These are phyloP conservation scores for Dispira parvispora DNA, from an alignment of 192 early-diverging fungal species.

Conservation along the genomic window DNA sequence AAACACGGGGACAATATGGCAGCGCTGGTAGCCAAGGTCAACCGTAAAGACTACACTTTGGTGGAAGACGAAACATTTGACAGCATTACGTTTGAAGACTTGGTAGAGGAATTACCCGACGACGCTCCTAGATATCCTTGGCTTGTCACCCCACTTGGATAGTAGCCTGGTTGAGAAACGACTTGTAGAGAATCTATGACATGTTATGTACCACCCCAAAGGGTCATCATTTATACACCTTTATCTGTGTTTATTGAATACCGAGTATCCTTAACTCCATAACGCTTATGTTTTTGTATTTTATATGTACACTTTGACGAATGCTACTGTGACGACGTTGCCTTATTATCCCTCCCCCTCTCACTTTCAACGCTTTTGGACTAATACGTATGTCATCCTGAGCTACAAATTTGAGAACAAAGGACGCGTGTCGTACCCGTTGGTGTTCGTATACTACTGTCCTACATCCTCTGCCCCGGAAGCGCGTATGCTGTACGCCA, in stretches of 20 bases:
- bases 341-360: no score
- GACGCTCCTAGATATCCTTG: constrained; percentile 37
- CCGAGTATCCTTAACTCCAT: no score
- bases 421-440: constrained; percentile 54
- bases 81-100: constrained; percentile 29
- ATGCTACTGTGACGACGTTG: no score
- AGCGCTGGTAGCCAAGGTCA: constrained; percentile 23
- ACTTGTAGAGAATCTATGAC: no score
- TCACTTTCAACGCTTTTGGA: constrained; percentile 12
- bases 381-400: constrained; percentile 24
- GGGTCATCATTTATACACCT: no score
- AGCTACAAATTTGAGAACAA: constrained; percentile 40
- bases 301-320: no score
- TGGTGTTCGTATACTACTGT: constrained; percentile 52
- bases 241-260: no score
- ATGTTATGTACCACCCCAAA: no score
- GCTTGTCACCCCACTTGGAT: background rate
- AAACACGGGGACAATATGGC: constrained; percentile 13
- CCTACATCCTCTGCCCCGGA: constrained; percentile 31
- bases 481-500: constrained; percentile 35
- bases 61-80: constrained; percentile 32
- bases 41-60: constrained; percentile 27
- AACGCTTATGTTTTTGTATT: no score
- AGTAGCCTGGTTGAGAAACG: no score
- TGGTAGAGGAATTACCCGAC: constrained; percentile 45